phyloP scores from a whole-genome alignment of 2,329 filamentous ascomycete genomes.

The Zymoseptoria tritici region DNA sequence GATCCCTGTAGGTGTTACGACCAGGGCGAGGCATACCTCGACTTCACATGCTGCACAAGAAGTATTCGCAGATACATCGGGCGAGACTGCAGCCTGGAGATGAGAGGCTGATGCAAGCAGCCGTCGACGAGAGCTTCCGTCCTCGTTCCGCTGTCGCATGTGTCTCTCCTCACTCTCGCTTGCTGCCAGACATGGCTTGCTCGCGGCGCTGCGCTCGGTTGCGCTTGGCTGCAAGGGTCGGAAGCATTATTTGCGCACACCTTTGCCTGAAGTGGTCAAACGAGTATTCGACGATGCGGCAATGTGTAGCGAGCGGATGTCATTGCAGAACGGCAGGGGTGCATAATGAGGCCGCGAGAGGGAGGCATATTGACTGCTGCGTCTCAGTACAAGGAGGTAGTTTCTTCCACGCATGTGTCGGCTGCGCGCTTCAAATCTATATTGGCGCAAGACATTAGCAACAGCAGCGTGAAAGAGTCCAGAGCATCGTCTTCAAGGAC shows the following conservation, averaged over 20 bases:
- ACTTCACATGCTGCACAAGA: background rate
- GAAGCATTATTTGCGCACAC: background rate
- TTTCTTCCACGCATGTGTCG: no score
- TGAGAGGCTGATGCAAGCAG: background rate
- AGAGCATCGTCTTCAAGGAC: no score
- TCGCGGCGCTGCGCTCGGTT: background rate
- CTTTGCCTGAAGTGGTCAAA: background rate
- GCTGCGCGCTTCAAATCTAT: no score
- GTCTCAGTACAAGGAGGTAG: no score
- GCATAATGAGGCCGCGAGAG: no score
- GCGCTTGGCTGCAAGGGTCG: background rate
- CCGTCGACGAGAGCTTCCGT: background rate
- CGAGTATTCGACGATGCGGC: background rate
- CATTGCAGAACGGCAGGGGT: no score
- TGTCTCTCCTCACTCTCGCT: background rate
- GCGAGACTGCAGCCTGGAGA: background rate
- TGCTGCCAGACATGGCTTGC: background rate
- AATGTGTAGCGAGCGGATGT: no score
- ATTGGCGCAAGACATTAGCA: no score
- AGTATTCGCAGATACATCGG: background rate
- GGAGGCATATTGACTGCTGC: no score
- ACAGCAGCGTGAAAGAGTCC: no score
- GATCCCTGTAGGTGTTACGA: background rate
- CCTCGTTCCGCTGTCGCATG: background rate
- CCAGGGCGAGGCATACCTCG: background rate